phyloP scores from a whole-genome alignment of 257 asterid species.

The Salvia miltiorrhiza region DNA sequence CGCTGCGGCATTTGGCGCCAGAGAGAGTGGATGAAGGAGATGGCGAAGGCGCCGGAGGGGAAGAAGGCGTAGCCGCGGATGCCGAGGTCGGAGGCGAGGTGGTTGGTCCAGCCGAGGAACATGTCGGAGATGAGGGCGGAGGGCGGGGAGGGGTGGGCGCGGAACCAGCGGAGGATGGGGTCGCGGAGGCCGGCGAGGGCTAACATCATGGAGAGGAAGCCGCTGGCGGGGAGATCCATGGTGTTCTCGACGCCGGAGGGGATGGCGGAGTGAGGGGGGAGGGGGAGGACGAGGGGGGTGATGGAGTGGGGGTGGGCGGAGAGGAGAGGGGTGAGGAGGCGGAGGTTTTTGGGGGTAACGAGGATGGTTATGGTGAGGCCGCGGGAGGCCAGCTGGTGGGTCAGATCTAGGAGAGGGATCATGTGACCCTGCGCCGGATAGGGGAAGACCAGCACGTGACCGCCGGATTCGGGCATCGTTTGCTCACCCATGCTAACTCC shows the following conservation, averaged over 20 bases:
- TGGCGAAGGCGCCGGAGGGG: constrained; percentile 65
- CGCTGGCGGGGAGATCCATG: constrained; percentile 53
- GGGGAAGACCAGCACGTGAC: constrained; percentile 70
- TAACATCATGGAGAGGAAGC: constrained; percentile 45
- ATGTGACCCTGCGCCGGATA: constrained; percentile 96
- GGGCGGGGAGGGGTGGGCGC: constrained; percentile 66
- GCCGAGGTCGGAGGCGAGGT: constrained; percentile 43
- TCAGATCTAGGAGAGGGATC: constrained; percentile 58
- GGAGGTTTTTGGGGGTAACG: constrained; percentile 74
- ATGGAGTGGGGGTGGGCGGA: constrained; percentile 47
- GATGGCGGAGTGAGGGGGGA: constrained; percentile 47
- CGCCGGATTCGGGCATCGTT: too few relatives aligned
- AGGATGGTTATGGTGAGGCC: constrained; percentile 55
- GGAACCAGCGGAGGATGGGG: constrained; percentile 55
- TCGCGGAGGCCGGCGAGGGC: constrained; percentile 37
- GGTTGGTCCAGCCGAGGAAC: constrained; percentile 65
- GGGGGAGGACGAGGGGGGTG: constrained; percentile 60
- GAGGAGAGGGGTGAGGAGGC: constrained; percentile 42
- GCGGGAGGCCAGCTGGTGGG: constrained; percentile 58
- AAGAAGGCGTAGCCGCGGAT: constrained; percentile 58
- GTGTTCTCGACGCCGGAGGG: constrained; percentile 76
- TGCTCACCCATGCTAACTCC: too few relatives aligned
- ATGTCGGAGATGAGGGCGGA: constrained; percentile 61
- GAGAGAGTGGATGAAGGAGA: constrained; percentile 33
- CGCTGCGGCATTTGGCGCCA: constrained; percentile 52